A percentile compares a stretch with the other conserved stretches of the same genome.
Conservation (phyloP, 2,329 filamentous ascomycete genomes). For the Grosmannia clavigera region DNA sequence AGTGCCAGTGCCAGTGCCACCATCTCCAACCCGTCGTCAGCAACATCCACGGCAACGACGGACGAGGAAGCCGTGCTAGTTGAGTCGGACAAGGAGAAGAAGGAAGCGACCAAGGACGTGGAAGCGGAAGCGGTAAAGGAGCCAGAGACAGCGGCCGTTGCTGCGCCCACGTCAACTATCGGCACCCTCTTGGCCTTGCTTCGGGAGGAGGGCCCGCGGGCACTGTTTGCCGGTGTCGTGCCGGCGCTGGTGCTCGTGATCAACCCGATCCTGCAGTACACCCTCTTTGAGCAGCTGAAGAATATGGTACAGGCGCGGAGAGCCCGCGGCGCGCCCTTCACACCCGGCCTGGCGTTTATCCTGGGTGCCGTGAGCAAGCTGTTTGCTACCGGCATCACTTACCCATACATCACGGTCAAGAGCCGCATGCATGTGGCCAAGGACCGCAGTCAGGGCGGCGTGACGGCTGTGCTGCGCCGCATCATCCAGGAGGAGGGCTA, state of each 20-base stretch:
- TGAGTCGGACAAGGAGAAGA: slow-evolving; percentile 13
- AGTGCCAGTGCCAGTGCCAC: slow-evolving; percentile 5
- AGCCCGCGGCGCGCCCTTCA: slow-evolving; percentile 46
- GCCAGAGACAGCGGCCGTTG: slow-evolving; percentile 7
- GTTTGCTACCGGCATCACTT: slow-evolving; percentile 84
- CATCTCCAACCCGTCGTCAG: background rate
- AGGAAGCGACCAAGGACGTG: slow-evolving; percentile 14
- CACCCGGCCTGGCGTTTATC: slow-evolving; percentile 77
- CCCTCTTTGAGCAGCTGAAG: slow-evolving; percentile 97
- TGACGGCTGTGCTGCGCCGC: slow-evolving; percentile 62
- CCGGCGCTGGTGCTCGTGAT: slow-evolving; percentile 90
- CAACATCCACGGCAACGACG: slow-evolving; percentile 1
- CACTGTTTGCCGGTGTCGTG: slow-evolving; percentile 84
- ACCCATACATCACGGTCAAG: slow-evolving; percentile 98
- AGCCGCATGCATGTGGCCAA: slow-evolving; percentile 92
- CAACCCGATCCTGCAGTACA: slow-evolving; percentile 98
- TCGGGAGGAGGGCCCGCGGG: slow-evolving; percentile 68
- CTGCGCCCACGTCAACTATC: slow-evolving; percentile 56
- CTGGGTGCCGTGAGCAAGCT: slow-evolving; percentile 90
- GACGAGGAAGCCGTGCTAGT: slow-evolving; percentile 7
- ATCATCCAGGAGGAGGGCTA: slow-evolving; percentile 89
- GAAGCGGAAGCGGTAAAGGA: slow-evolving; percentile 13
- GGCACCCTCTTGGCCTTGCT: slow-evolving; percentile 71
- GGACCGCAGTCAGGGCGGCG: slow-evolving; percentile 43
- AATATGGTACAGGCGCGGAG: slow-evolving; percentile 60